Conservation (phyloP, 192 early-diverging fungal species). For the Thoreauomyces humboldtii region DNA sequence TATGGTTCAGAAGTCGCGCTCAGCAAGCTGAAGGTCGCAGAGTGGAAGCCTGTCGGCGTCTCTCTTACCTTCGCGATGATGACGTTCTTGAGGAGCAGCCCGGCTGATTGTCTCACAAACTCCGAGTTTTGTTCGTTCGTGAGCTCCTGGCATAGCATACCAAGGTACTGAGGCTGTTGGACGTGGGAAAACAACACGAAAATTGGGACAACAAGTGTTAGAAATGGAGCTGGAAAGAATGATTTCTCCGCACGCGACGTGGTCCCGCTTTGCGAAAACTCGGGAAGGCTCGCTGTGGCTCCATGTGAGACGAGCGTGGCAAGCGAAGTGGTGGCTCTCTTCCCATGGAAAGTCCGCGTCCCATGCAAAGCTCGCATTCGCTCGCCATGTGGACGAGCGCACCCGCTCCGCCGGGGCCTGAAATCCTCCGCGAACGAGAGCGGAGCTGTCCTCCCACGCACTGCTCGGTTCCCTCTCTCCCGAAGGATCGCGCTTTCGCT, state of each 20-base stretch:
- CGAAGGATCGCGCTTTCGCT: too few relatives aligned
- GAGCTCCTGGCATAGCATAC: conserved; percentile 74
- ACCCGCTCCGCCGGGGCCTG: too few relatives aligned
- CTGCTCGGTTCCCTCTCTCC: too few relatives aligned
- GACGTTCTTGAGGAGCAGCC: conserved; percentile 91
- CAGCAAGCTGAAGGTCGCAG: not conserved
- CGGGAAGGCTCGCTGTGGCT: too few relatives aligned
- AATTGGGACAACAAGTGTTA: not conserved
- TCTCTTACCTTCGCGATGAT: conserved; percentile 76
- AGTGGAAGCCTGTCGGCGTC: not conserved
- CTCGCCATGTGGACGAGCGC: too few relatives aligned
- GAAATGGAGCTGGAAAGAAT: not conserved
- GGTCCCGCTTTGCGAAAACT: not conserved
- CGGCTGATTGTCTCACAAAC: conserved; percentile 75
- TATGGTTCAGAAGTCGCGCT: not conserved
- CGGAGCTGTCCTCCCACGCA: too few relatives aligned
- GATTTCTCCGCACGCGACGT: too few relatives aligned
- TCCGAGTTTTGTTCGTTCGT: conserved; percentile 67
- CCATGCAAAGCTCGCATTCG: too few relatives aligned
- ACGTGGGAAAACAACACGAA: not conserved
- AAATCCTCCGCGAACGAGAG: too few relatives aligned
- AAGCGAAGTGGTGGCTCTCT: too few relatives aligned
- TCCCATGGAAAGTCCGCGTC: too few relatives aligned
- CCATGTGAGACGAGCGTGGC: too few relatives aligned
- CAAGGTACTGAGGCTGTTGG: conserved; percentile 48